phyloP scores from a whole-genome alignment of 352 stramenopile genomes.

The Plasmopara viticola region DNA sequence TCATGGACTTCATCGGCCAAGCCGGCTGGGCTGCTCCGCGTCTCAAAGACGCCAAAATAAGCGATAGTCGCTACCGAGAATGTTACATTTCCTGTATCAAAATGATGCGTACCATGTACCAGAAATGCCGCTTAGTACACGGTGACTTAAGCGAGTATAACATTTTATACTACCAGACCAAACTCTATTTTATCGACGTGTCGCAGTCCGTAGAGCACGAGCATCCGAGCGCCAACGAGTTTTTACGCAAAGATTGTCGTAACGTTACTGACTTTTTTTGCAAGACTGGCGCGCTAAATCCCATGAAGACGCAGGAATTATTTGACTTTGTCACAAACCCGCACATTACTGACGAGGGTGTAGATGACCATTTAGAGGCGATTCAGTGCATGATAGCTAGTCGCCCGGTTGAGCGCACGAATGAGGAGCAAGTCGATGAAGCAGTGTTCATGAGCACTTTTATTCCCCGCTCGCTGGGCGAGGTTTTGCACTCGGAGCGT shows the following conservation, averaged over 20 bases:
- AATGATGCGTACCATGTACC: constrained; percentile 97
- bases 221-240: constrained; percentile 96
- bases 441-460: constrained; percentile 92
- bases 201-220: constrained; percentile 98
- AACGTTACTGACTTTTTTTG: constrained; percentile 98
- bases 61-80: constrained; percentile 86
- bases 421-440: constrained; percentile 88
- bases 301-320: constrained; percentile 93
- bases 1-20: constrained; percentile 98
- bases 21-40: constrained; percentile 93
- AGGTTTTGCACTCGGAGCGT: constrained; percentile 87
- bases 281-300: constrained; percentile 84
- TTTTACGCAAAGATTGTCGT: constrained; percentile 96
- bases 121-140: constrained; percentile 95
- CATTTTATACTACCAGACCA: constrained; percentile 96
- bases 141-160: constrained; percentile 99
- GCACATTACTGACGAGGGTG: constrained; percentile 55
- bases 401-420: constrained; percentile 46
- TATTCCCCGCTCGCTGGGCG: constrained; percentile 92
- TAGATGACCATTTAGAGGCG: constrained; percentile 83
- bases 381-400: constrained; percentile 87
- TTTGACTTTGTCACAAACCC: constrained; percentile 95
- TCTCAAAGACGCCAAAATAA: constrained; percentile 93
- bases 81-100: constrained; percentile 94
- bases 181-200: constrained; percentile 98